Evolutionary conservation across 2,329 filamentous ascomycete genomes (phyloP).

Genomic region (Aspergillus sp.): DNA sequence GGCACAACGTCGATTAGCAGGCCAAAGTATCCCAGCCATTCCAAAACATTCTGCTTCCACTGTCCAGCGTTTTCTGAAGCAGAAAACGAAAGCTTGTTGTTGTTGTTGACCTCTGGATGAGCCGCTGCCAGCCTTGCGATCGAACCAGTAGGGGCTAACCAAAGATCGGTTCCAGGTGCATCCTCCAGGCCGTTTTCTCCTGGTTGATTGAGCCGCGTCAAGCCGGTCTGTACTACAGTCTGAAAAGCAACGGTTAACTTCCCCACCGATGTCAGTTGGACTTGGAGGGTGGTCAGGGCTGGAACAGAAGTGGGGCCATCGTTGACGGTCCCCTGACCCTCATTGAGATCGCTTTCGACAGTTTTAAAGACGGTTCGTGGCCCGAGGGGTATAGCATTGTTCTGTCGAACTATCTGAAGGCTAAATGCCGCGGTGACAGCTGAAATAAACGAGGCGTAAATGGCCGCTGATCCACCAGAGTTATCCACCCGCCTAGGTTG

Average conservation of each 20-base stretch:
- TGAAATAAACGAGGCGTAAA: conserved; percentile 42
- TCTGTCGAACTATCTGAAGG: conserved; percentile 35
- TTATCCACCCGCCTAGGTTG: conserved; percentile 30
- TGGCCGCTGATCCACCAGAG: conserved; percentile 32
- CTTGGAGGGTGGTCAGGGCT: conserved; percentile 37
- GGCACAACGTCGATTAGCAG: conserved; percentile 30
- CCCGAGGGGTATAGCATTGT: conserved; percentile 41
- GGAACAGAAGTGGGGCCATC: conserved; percentile 26
- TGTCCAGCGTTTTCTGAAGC: conserved; percentile 17
- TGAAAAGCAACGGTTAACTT: conserved; percentile 38
- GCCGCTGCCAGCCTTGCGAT: conserved; percentile 34
- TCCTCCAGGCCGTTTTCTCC: conserved; percentile 18
- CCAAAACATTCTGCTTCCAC: conserved; percentile 38
- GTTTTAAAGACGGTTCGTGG: conserved; percentile 41
- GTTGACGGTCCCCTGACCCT: conserved; percentile 27
- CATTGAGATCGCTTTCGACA: conserved; percentile 32
- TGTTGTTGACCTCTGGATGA: conserved; percentile 21
- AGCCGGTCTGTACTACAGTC: conserved; percentile 36
- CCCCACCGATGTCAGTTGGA: conserved; percentile 37
- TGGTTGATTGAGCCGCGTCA: conserved; percentile 31
- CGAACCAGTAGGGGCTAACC: conserved; percentile 42
- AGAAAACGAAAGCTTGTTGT: conserved; percentile 22
- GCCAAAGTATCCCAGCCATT: conserved; percentile 40
- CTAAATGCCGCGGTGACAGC: conserved; percentile 38
- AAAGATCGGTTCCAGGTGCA: conserved; percentile 35